Evolutionary conservation across 2,329 filamentous ascomycete species (phyloP), one percentile per base, ranked within the genome.

Genomic region (Aspergillus amoenus): DNA sequence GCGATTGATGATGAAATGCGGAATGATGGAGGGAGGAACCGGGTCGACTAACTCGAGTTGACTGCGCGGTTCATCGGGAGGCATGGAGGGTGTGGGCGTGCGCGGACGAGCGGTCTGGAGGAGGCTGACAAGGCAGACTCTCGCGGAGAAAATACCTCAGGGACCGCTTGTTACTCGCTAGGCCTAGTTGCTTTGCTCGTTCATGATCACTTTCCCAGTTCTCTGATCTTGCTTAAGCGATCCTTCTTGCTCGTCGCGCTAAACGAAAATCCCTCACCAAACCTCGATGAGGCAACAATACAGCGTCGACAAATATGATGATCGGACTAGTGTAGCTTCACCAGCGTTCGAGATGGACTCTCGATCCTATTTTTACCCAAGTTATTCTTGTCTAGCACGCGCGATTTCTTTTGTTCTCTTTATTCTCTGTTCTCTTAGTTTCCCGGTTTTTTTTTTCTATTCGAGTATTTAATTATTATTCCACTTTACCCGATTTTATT

Each of bases 51-150:
- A 34, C 24, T 17, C 7, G 9, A 30, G 8, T 30, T 30, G 27
- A 11, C 27, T 30, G 27, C 27, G 27, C 9, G 27, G 9, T 30
- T 30, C 27, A 30, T 30, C 27, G 27, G 47, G 6, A 11, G 11
- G 30, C 18, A 13, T 18, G 18, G 22, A 41, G 40, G 24, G n/a
- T 43, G 49, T 45, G 40, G 40, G 34, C 27, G 27, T 27, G 42
- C 21, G 42, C 12, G n/a, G 42, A 45, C 40, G 39, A 52, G 49
- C 49, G 49, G 49, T 52, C 50, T 37, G 37, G 18, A 45, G 30
- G 41, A 53, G 43, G 51, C 43, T 47, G 42, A 53, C 42, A 53
- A 53, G 51, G 51, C 51, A 46, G 51, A 53, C 51, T 47, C n/a
- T 40, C 34, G 21, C 22, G 34, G 34, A 13, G 34, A 37, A n/a